phyloP scores from a whole-genome alignment of 495 filamentous ascomycete genomes.

The Neurospora africana region DNA sequence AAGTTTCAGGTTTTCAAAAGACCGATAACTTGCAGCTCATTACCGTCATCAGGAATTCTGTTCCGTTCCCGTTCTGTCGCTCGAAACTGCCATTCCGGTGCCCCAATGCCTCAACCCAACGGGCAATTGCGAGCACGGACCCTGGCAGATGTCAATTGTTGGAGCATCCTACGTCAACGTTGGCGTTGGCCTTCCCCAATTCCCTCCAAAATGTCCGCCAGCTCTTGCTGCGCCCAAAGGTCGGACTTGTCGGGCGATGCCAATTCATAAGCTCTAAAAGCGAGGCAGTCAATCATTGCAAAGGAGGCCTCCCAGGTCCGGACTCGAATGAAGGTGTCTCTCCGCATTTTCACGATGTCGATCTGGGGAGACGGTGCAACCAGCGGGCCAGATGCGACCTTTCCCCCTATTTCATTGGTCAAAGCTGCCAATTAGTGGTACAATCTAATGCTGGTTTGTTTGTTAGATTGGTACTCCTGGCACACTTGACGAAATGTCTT shows the following conservation, averaged over 20 bases:
- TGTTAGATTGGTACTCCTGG: no score
- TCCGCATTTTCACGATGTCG: background rate
- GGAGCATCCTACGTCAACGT: background rate
- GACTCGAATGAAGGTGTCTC: background rate
- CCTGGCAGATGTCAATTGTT: background rate
- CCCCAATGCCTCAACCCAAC: background rate
- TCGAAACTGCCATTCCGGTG: background rate
- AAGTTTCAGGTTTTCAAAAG: background rate
- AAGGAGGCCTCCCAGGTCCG: background rate
- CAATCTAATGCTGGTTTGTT: no score
- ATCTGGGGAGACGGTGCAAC: background rate
- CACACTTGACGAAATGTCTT: no score
- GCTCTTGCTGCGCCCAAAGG: background rate
- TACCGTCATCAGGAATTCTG: background rate
- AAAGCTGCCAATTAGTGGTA: background rate
- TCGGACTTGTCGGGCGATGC: background rate
- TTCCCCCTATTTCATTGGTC: background rate
- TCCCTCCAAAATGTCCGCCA: background rate
- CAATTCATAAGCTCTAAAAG: background rate
- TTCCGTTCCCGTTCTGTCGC: background rate
- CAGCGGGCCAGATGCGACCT: background rate
- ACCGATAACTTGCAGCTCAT: background rate
- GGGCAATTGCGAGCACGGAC: background rate
- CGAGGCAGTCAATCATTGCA: background rate
- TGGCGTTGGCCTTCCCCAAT: background rate